Evolutionary conservation across 768 basidiomycete genomes (phyloP), one percentile per base, ranked within the genome.

Genomic region (Naganishia vaughanmartiniae): DNA sequence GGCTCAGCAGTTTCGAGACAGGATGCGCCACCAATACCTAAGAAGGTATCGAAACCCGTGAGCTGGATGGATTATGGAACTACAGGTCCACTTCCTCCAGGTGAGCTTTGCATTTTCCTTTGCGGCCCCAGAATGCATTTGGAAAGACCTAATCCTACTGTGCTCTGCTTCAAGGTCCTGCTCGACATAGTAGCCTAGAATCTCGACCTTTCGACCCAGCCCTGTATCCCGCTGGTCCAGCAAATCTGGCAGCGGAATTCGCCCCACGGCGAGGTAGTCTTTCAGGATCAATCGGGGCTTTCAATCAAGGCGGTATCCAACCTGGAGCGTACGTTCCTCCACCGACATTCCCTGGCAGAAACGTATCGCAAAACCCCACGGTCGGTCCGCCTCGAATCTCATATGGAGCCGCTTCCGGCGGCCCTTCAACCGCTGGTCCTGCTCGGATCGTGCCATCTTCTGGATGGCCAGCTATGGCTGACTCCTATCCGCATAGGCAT

Each of bases 11-110:
- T 54, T 34, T 54, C 5, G 17, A 19, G 48, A 51, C 34, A 72
- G 71, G 65, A 65, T 31, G 71, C 71, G 7, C 71, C 71, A 2
- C 71, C 71, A 14, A 72, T 72, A 26, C 67, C 71, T 14, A 67
- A 58, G 28, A 72, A 72, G 31, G 67, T 72, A 2, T 31, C 54
- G 34, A 72, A 72, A 69, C 71, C 71, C 19, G 26, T 69, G 14
- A 72, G 56, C 36, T 66, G 63, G 60, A 63, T 63, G 54, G 42
- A 45, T 31, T 45, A 68, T 53, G 67, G 67, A 7, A 36, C 65
- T 34, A 48, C 45, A 1, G 54, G 55, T 28, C 34, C 51, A 10
- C 34, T 42, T 48, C 51, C 55, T 24, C 26, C 42, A 54, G 55
- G 71, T 33, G 36, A 48, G 54, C 48, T 42, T 46, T 34, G 51